Conservation (phyloP, 2,329 filamentous ascomycete genomes). For the Colletotrichum spinosum region DNA sequence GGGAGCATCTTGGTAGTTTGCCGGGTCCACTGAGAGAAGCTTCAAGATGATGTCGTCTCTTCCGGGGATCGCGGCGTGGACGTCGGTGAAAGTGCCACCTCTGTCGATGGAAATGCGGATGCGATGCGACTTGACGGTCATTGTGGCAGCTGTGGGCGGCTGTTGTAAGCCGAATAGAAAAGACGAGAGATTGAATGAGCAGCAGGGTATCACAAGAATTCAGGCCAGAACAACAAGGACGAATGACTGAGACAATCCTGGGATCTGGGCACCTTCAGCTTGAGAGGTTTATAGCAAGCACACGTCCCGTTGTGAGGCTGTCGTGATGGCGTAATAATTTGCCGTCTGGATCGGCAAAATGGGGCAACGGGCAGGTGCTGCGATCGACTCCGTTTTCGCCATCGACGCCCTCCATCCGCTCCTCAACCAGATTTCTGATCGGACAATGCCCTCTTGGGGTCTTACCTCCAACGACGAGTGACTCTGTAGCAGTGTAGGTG, state of each 20-base stretch:
- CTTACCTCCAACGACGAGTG: too few species aligned
- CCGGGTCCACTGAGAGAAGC: conserved; percentile 77
- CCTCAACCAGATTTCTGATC: not conserved
- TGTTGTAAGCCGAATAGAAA: too few species aligned
- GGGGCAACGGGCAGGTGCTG: conserved; percentile 14
- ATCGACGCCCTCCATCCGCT: not conserved
- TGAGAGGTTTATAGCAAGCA: conserved; percentile 18
- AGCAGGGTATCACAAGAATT: not conserved
- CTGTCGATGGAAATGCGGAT: conserved; percentile 48
- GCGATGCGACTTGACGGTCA: conserved; percentile 42
- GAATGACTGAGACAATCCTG: not conserved
- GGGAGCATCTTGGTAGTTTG: conserved; percentile 79
- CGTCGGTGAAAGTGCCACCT: conserved; percentile 74
- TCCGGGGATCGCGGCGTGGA: conserved; percentile 74
- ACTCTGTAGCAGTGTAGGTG: not conserved
- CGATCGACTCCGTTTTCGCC: conserved; percentile 10
- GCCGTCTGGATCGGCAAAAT: conserved; percentile 27
- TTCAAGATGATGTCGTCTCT: conserved; percentile 78
- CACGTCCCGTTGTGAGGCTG: not conserved
- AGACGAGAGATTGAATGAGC: too few species aligned
- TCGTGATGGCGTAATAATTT: conserved; percentile 28
- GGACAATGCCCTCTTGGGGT: too few species aligned
- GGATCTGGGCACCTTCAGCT: not conserved
- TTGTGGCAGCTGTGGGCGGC: conserved; percentile 29
- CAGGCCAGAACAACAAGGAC: conserved; percentile 8